These are phyloP conservation scores for Plasmodium berghei DNA, from an alignment of 169 alveolate species.

Conservation along the genomic window DNA sequence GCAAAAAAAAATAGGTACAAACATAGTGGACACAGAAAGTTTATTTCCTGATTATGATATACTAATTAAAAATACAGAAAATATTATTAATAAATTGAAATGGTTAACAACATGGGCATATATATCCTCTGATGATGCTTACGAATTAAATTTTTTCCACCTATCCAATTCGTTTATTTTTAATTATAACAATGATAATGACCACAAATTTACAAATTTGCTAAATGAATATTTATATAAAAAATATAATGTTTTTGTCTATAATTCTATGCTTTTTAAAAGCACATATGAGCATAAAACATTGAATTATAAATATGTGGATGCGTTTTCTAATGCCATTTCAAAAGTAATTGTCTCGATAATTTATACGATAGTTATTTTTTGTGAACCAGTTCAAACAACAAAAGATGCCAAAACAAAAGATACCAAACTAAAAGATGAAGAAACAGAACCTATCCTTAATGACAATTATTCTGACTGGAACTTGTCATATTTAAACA, in stretches of 20 bases:
- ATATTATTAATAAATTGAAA: constrained; percentile 25
- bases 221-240: constrained; percentile 20
- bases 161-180: constrained; percentile 42
- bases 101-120: constrained; percentile 64
- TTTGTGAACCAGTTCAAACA: too few species aligned
- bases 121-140: constrained; percentile 24
- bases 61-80: background rate
- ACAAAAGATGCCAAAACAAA: too few species aligned
- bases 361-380: background rate
- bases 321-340: constrained; percentile 20
- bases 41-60: background rate
- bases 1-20: background rate
- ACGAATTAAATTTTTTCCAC: constrained; percentile 64
- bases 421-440: too few species aligned
- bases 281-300: constrained; percentile 42
- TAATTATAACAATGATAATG: constrained; percentile 2
- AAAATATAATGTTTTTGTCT: constrained; percentile 36
- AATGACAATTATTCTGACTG: too few species aligned
- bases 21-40: background rate
- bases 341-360: background rate
- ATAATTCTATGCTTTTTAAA: constrained; percentile 33
- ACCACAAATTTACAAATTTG: constrained; percentile 1
- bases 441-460: too few species aligned
- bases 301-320: constrained; percentile 26
- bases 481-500: too few species aligned